Conservation (phyloP, 208 protist genomes). For the Wallacemonas sp. region DNA sequence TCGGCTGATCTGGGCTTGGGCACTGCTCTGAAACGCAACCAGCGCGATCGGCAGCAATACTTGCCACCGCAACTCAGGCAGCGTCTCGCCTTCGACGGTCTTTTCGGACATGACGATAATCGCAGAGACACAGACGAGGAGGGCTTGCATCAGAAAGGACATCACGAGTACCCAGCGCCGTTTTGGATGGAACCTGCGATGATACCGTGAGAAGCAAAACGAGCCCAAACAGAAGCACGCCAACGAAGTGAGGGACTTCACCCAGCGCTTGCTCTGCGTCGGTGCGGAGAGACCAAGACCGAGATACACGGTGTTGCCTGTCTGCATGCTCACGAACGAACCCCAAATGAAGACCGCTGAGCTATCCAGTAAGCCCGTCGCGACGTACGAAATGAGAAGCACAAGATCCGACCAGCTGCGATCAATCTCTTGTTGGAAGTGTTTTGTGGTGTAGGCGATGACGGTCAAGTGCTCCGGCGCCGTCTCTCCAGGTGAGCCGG, state of each 20-base stretch:
- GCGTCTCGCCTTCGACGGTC: background rate
- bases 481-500: background rate
- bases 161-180: conserved; percentile 18
- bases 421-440: conserved; percentile 18
- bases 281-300: conserved; percentile 17
- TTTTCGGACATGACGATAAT: conserved; percentile 8
- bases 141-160: conserved; percentile 16
- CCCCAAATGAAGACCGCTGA: conserved; percentile 21
- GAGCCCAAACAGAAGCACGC: conserved; percentile 22
- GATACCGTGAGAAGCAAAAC: conserved; percentile 25
- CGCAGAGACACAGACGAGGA: conserved; percentile 10
- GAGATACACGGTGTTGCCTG: conserved; percentile 26
- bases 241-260: conserved; percentile 20
- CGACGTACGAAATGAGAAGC: conserved; percentile 19
- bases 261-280: conserved; percentile 19
- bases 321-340: conserved; percentile 28
- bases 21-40: conserved; percentile 24
- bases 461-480: background rate
- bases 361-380: conserved; percentile 21
- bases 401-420: conserved; percentile 11
- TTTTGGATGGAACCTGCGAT: conserved; percentile 16
- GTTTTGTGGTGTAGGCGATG: background rate
- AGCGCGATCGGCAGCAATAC: conserved; percentile 20
- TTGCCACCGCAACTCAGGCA: conserved; percentile 15
- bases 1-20: conserved; percentile 19